phyloP scores from a whole-genome alignment of 768 basidiomycete species.

The Rhodosporidiobolus sp. region DNA sequence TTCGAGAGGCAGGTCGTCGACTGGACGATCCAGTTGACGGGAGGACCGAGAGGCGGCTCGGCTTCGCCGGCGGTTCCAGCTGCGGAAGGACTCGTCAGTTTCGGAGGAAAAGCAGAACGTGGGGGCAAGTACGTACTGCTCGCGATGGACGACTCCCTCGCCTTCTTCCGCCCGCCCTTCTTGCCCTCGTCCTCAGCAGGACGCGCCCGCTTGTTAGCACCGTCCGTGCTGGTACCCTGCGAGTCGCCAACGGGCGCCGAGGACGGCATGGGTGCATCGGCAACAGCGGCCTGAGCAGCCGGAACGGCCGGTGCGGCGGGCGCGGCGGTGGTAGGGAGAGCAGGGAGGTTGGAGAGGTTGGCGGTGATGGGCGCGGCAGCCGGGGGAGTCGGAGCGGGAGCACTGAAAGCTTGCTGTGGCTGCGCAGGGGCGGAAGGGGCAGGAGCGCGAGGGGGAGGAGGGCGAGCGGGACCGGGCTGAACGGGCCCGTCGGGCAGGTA shows the following conservation, averaged over 20 bases:
- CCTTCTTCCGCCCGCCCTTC: slow-evolving; percentile 2
- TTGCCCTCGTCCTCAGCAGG: slow-evolving; percentile 5
- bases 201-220: slow-evolving; percentile 5
- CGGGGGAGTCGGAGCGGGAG: neutral
- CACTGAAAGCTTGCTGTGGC: neutral
- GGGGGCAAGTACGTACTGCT: neutral
- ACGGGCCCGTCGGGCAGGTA: slow-evolving; percentile 16
- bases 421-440: neutral
- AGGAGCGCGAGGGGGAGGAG: neutral
- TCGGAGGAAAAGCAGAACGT: too few relatives aligned
- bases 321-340: too few relatives aligned
- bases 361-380: too few relatives aligned
- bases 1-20: slow-evolving; percentile 35
- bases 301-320: too few relatives aligned
- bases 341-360: too few relatives aligned
- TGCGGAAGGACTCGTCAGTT: neutral
- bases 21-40: slow-evolving; percentile 8
- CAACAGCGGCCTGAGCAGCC: too few relatives aligned
- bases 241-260: neutral
- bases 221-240: too few relatives aligned
- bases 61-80: neutral
- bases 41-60: neutral
- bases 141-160: neutral
- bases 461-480: neutral
- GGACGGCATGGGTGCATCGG: too few relatives aligned